Percentiles rank a stretch among this genome's conserved stretches.
Conservation (phyloP, 106 monocot genomes). For the Acorus calamus region DNA sequence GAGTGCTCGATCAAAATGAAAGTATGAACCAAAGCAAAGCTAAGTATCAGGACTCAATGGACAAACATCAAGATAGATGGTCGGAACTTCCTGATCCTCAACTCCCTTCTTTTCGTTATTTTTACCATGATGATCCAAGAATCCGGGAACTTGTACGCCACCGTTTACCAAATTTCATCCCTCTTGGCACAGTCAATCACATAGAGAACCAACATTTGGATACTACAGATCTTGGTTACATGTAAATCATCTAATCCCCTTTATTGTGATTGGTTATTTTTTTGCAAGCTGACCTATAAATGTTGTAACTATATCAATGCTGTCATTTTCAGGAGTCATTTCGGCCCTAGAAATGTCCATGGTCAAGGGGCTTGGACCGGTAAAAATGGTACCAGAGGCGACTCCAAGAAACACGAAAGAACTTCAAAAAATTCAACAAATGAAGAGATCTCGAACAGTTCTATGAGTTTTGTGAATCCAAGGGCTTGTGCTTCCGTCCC, state of each 20-base stretch:
- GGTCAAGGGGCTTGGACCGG: conserved; percentile 1
- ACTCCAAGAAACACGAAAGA: conserved; percentile 17
- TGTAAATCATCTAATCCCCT: conserved; percentile 27
- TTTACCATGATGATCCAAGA: conserved; percentile 57
- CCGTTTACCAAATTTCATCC: conserved; percentile 55
- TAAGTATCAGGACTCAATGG: conserved; percentile 3
- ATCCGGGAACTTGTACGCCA: conserved; percentile 37
- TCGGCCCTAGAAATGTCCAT: conserved; percentile 7
- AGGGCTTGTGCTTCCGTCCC: conserved; percentile 24
- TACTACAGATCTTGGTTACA: conserved; percentile 46
- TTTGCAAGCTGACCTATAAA: not conserved
- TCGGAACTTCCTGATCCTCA: conserved; percentile 24
- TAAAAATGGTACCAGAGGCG: conserved; percentile 2
- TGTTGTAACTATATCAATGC: not conserved
- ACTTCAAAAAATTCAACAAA: conserved; percentile 7
- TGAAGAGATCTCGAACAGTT: conserved; percentile 7
- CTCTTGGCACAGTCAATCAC: conserved; percentile 32
- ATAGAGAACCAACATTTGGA: conserved; percentile 19
- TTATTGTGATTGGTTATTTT: not conserved
- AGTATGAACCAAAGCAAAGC: conserved; percentile 9
- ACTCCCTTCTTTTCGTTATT: conserved; percentile 63
- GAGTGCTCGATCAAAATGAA: conserved; percentile 14
- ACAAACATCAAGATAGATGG: conserved; percentile 1
- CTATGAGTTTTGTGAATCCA: conserved; percentile 36
- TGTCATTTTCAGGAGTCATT: not conserved